Evolutionary conservation across 1,139 yeast species (phyloP).

Genomic region (Saccharomyces uvarum): DNA sequence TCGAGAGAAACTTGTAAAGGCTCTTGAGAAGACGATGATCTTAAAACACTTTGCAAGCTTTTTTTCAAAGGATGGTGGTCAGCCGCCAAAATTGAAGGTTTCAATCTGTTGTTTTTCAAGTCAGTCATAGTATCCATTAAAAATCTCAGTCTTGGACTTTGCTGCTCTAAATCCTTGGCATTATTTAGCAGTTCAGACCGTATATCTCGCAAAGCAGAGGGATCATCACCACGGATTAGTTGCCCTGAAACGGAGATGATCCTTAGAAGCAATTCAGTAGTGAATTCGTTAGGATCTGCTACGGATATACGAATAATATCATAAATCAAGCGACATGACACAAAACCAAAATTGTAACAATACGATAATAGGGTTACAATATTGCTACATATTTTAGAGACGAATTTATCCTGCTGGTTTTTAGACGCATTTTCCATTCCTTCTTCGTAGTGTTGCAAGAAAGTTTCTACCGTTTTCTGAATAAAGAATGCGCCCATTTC

Average conservation of each 20-base stretch:
- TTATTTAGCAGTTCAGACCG: conserved; percentile 49
- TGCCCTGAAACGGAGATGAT: conserved; percentile 72
- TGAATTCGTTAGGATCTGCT: conserved; percentile 52
- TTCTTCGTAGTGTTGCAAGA: conserved; percentile 36
- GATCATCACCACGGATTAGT: conserved; percentile 85
- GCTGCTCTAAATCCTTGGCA: conserved; percentile 35
- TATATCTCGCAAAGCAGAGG: conserved; percentile 75
- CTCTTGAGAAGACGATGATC: conserved; percentile 47
- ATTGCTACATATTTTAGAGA: conserved; percentile 55
- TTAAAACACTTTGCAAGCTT: conserved; percentile 40
- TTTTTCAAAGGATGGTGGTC: conserved; percentile 48
- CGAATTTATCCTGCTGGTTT: conserved; percentile 8
- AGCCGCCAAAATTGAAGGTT: conserved; percentile 32
- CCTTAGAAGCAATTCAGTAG: conserved; percentile 70
- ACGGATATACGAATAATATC: conserved; percentile 61
- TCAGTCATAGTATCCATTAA: conserved; percentile 78
- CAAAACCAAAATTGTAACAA: conserved; percentile 67
- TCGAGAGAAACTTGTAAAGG: conserved; percentile 77
- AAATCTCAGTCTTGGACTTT: conserved; percentile 65
- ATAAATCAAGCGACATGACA: conserved; percentile 66
- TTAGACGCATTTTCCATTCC: conserved; percentile 28
- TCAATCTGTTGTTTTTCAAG: conserved; percentile 76
- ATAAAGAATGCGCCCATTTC: conserved; percentile 86
- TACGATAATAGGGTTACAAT: conserved; percentile 67
- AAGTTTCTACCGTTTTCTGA: conserved; percentile 67